Conservation (phyloP, 2,329 filamentous ascomycete species). For the Arthrobotrys sphaeroides region DNA sequence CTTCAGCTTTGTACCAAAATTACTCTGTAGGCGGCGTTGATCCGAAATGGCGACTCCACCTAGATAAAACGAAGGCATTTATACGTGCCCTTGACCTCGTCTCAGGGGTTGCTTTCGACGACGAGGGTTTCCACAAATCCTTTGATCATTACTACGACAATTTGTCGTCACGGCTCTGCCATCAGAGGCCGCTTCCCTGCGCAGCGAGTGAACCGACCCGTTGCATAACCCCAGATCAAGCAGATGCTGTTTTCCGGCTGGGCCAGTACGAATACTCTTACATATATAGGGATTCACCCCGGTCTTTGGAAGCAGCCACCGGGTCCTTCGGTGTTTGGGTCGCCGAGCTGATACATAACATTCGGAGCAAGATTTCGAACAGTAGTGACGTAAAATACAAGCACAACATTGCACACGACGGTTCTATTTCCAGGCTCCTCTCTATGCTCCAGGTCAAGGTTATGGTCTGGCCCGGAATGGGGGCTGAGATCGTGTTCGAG, state of each 20-base stretch:
- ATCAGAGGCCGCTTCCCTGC: constrained; percentile 77
- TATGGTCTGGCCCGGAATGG: constrained; percentile 90
- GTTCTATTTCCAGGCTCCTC: constrained; percentile 73
- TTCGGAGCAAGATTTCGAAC: constrained; percentile 67
- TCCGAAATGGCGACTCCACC: constrained; percentile 71
- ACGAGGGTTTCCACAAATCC: constrained; percentile 73
- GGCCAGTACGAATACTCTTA: constrained; percentile 84
- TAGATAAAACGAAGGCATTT: constrained; percentile 68
- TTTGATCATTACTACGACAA: constrained; percentile 90
- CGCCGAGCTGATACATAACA: constrained; percentile 74
- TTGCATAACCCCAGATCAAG: constrained; percentile 72
- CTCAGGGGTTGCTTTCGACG: constrained; percentile 70
- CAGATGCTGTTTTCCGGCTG: constrained; percentile 76
- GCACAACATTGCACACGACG: constrained; percentile 85
- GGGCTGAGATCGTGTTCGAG: constrained; percentile 80
- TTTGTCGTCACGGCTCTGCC: constrained; percentile 79
- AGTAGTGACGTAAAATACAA: constrained; percentile 67
- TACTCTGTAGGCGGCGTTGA: constrained; percentile 65
- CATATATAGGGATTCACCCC: constrained; percentile 74
- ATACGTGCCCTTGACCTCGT: constrained; percentile 72
- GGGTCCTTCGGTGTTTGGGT: constrained; percentile 76
- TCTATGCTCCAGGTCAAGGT: constrained; percentile 75
- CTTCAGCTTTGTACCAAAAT: constrained; percentile 60
- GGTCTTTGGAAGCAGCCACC: constrained; percentile 71
- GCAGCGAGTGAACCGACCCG: constrained; percentile 64